These are phyloP conservation scores for Aspergillus candidus DNA, from an alignment of 2,329 filamentous ascomycete genomes.

Conservation along the genomic window DNA sequence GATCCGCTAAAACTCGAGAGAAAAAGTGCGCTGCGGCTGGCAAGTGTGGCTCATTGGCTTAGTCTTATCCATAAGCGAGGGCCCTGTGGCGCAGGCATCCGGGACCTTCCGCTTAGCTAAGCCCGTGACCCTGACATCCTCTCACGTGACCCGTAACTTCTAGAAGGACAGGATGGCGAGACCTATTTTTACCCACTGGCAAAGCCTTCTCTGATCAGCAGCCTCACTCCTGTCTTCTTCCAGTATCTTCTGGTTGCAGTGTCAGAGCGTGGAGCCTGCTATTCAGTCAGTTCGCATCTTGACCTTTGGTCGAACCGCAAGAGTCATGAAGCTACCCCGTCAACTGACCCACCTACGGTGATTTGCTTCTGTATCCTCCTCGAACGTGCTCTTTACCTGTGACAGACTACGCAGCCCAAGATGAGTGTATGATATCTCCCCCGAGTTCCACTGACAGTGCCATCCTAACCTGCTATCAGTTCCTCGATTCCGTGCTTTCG, in stretches of 20 bases:
- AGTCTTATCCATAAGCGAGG: conserved; percentile 29
- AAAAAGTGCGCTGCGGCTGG: conserved; percentile 36
- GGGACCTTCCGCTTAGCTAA: conserved; percentile 1
- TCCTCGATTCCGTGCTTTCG: conserved; percentile 47
- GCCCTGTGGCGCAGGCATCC: conserved; percentile 20
- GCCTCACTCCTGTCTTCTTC: conserved; percentile 7
- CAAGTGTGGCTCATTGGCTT: conserved; percentile 28
- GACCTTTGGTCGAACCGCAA: conserved; percentile 19
- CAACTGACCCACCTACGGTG: conserved; percentile 36
- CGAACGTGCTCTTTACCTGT: too few relatives aligned
- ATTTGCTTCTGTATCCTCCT: conserved; percentile 4
- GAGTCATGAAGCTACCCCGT: conserved; percentile 37
- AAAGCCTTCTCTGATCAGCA: conserved; percentile 6
- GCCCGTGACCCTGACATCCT: not conserved
- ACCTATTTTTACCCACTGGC: conserved; percentile 7
- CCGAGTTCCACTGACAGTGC: not conserved
- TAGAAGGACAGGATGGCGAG: conserved; percentile 19
- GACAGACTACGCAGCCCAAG: too few relatives aligned
- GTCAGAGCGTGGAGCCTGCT: conserved; percentile 9
- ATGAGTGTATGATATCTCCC: conserved; percentile 35
- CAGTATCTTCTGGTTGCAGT: not conserved
- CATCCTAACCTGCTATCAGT: conserved; percentile 30
- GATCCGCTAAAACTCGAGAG: conserved; percentile 23
- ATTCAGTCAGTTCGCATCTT: conserved; percentile 10
- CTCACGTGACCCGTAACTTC: conserved; percentile 25